Evolutionary conservation across 768 basidiomycete species (phyloP).

Genomic region (Lactifluus pinguis): DNA sequence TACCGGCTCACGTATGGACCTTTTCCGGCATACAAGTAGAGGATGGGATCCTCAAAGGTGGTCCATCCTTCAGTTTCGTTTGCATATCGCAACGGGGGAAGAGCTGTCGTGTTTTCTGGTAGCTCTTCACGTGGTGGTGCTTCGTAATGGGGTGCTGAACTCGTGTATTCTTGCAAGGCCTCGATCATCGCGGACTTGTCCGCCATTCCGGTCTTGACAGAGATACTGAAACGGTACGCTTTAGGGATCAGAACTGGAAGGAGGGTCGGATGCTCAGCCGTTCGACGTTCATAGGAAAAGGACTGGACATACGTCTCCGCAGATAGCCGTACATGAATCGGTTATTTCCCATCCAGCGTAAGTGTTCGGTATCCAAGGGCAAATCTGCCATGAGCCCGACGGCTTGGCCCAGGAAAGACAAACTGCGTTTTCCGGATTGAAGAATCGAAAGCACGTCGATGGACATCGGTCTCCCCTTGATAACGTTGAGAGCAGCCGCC

Average conservation of each 20-base stretch:
- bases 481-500: constrained; percentile 62
- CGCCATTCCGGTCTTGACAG: constrained; percentile 55
- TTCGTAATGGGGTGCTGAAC: constrained; percentile 5
- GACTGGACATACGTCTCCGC: constrained; percentile 46
- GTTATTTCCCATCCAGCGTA: constrained; percentile 80
- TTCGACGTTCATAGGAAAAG: neutral
- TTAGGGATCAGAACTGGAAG: constrained; percentile 48
- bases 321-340: constrained; percentile 71
- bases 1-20: constrained; percentile 67
- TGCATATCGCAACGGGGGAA: constrained; percentile 40
- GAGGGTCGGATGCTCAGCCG: neutral
- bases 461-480: constrained; percentile 75
- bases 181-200: constrained; percentile 69
- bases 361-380: constrained; percentile 73
- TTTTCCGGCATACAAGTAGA: constrained; percentile 70
- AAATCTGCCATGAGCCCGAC: constrained; percentile 80
- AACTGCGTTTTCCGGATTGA: constrained; percentile 49
- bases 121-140: neutral
- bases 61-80: constrained; percentile 58
- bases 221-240: constrained; percentile 60
- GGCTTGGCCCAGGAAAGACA: constrained; percentile 80
- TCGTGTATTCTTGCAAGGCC: constrained; percentile 32
- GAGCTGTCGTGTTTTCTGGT: constrained; percentile 16
- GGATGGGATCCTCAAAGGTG: constrained; percentile 53
- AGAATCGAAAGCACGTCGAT: constrained; percentile 72